Percentiles rank a stretch among this genome's conserved stretches.
phyloP scores from a whole-genome alignment of 2,329 filamentous ascomycete species.

The Zelopaecilomyces penicillatus region DNA sequence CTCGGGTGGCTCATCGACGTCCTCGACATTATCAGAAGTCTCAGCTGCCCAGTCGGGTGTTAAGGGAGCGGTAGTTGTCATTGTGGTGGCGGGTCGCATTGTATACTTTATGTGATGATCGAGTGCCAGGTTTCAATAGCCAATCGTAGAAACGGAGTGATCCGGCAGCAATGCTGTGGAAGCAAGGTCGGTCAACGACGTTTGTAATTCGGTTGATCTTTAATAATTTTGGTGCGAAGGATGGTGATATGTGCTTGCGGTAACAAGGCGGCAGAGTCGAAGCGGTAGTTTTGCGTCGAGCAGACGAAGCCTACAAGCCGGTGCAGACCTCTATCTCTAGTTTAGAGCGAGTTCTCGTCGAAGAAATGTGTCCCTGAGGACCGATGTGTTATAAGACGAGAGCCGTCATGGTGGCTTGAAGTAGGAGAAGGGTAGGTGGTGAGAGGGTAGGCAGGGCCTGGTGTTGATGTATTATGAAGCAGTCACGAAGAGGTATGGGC shows the following conservation, averaged over 20 bases:
- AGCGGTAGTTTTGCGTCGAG: conserved; percentile 11
- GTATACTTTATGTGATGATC: too few species aligned
- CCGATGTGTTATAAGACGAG: conserved; percentile 27
- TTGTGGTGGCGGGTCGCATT: conserved; percentile 11
- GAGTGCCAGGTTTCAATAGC: too few species aligned
- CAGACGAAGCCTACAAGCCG: conserved; percentile 17
- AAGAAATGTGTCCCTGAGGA: conserved; percentile 28
- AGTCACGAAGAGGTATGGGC: neutral
- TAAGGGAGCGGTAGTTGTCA: conserved; percentile 17
- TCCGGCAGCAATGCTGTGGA: neutral
- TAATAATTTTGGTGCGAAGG: neutral
- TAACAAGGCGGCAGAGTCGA: neutral
- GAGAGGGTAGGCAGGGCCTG: neutral
- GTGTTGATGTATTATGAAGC: neutral
- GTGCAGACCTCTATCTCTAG: conserved; percentile 14
- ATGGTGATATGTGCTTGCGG: neutral
- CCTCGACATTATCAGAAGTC: conserved; percentile 56
- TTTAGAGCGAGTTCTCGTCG: conserved; percentile 8
- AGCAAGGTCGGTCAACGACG: conserved; percentile 2
- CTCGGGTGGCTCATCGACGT: conserved; percentile 87
- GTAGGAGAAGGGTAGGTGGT: conserved; percentile 5
- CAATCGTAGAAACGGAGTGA: too few species aligned
- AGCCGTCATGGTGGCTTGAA: conserved; percentile 23
- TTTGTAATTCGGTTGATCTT: neutral
- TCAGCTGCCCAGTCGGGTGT: conserved; percentile 25